A percentile compares a stretch with the other conserved stretches of the same genome.
These are phyloP conservation scores for Podaxis sp. DNA, from an alignment of 768 basidiomycete species.

Conservation along the genomic window DNA sequence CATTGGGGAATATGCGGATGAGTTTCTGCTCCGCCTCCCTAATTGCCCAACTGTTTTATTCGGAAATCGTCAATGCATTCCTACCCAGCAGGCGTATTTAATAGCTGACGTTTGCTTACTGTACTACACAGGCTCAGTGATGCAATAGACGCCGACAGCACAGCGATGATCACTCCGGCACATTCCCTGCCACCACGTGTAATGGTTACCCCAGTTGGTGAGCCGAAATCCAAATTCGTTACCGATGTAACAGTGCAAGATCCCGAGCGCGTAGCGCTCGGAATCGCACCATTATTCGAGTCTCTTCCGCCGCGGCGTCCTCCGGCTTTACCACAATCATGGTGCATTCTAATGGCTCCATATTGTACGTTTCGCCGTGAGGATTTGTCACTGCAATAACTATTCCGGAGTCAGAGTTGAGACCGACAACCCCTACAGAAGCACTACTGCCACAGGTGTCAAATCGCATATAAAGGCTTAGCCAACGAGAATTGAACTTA, in stretches of 20 bases:
- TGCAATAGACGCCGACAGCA: background rate
- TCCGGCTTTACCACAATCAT: background rate
- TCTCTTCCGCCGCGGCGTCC: background rate
- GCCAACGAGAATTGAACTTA: background rate
- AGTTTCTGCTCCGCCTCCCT: background rate
- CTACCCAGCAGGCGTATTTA: background rate
- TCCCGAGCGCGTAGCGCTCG: background rate
- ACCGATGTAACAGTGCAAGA: background rate
- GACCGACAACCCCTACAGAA: background rate
- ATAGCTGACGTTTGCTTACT: background rate
- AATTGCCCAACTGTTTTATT: background rate
- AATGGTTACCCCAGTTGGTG: background rate
- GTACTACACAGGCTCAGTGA: background rate
- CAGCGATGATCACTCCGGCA: background rate
- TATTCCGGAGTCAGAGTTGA: background rate
- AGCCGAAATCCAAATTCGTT: background rate
- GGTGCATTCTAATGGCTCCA: background rate
- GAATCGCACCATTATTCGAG: background rate
- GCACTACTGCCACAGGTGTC: background rate
- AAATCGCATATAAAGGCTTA: background rate
- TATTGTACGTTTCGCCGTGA: constrained; percentile 2
- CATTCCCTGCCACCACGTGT: background rate
- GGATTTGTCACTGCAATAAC: background rate
- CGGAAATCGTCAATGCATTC: background rate
- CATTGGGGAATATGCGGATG: background rate